These are phyloP conservation scores for Moesziomyces parantarcticus DNA, from an alignment of 1,284 basidiomycete species.

Conservation along the genomic window DNA sequence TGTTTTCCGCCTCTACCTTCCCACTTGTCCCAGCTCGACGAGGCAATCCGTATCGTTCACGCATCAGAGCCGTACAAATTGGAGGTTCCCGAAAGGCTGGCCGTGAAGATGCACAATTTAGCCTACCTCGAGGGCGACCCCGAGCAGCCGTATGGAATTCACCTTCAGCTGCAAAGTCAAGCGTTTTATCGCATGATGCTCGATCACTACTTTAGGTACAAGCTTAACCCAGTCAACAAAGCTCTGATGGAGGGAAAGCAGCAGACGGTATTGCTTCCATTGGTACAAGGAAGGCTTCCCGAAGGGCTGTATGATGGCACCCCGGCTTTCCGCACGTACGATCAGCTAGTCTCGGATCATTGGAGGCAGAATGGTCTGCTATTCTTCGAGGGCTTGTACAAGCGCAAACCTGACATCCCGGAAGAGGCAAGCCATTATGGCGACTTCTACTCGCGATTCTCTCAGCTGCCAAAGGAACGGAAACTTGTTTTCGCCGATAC, in stretches of 20 bases:
- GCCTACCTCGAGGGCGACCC: constrained; percentile 11
- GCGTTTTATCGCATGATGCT: constrained; percentile 28
- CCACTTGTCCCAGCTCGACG: constrained; percentile 5
- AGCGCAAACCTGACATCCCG: neutral
- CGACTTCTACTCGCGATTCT: neutral
- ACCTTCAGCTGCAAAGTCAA: constrained; percentile 16
- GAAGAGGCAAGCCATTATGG: neutral
- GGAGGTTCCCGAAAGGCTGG: neutral
- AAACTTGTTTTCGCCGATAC: neutral
- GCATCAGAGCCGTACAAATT: neutral
- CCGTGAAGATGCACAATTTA: neutral
- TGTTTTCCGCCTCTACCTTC: neutral
- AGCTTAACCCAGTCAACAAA: neutral
- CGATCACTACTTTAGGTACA: constrained; percentile 1
- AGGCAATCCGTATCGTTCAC: neutral
- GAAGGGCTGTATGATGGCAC: no score
- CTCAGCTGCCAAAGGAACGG: constrained; percentile 8
- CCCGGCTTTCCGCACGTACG: neutral
- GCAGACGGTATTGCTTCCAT: no score
- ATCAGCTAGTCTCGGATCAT: constrained; percentile 1
- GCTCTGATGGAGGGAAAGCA: no score
- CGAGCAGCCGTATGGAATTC: neutral
- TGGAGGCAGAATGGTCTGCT: constrained; percentile 1
- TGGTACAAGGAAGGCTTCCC: no score
- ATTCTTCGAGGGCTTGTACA: neutral